Evolutionary conservation across 1,139 yeast genomes (phyloP).

Genomic region (Suhomyces bribrorum): DNA sequence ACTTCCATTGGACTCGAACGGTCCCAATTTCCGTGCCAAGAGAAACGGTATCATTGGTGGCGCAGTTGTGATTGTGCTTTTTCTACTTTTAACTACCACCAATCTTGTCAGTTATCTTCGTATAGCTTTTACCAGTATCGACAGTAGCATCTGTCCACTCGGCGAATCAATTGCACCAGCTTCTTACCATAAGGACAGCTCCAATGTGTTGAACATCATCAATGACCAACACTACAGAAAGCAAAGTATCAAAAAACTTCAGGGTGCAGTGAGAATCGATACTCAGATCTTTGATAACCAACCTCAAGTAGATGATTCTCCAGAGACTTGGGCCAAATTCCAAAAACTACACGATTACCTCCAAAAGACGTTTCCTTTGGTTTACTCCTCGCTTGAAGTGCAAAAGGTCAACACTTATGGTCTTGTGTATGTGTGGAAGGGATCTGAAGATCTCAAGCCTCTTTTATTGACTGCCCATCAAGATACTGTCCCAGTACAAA

Average conservation of each 20-base stretch:
- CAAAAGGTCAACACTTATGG: conserved; percentile 68
- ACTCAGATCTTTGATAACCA: conserved; percentile 49
- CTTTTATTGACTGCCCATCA: conserved; percentile 73
- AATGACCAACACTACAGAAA: conserved; percentile 36
- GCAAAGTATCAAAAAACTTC: conserved; percentile 36
- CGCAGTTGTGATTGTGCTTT: conserved; percentile 13
- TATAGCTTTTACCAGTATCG: conserved; percentile 24
- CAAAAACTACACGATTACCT: conserved; percentile 49
- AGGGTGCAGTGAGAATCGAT: conserved; percentile 46
- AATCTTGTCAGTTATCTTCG: conserved; percentile 24
- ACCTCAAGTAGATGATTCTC: conserved; percentile 40
- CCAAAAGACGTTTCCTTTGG: conserved; percentile 57
- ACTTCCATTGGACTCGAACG: conserved; percentile 11
- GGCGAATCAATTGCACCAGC: conserved; percentile 33
- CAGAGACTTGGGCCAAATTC: conserved; percentile 47
- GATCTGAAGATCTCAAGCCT: conserved; percentile 61
- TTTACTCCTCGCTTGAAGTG: conserved; percentile 49
- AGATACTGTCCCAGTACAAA: conserved; percentile 81
- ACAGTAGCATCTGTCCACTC: conserved; percentile 31
- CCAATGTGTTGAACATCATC: conserved; percentile 35
- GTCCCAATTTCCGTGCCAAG: conserved; percentile 1
- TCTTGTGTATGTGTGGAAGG: conserved; percentile 66
- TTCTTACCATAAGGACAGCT: conserved; percentile 32
- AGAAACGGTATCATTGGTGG: conserved; percentile 8
- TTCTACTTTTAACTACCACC: conserved; percentile 23